Base-by-base conservation (phyloP, 805 yeast species). In the Candida sithepensis region DNA sequence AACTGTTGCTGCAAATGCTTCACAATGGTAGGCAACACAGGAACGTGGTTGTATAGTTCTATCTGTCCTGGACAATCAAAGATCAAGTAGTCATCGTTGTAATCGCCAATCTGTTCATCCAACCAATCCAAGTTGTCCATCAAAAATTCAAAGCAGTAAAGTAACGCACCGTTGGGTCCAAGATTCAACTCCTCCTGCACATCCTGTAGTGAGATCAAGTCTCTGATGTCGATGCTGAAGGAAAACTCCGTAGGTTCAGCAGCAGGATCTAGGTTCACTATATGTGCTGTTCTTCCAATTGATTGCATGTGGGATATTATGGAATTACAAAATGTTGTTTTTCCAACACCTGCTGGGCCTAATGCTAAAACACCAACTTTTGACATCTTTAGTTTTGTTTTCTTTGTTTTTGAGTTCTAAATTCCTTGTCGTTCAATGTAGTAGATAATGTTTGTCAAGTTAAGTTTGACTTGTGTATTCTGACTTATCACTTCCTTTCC, bases 291-390 rank as follows among this genome's bases (percentile, higher is more conserved):
- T 52, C 99, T 82, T 1, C 98, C 98, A 32, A 87, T 76, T 18
- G 89, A 77, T 65, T 90, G 96, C 83, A 94, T 86, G 65, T 92
- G 86, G 1, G 92, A 69, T 40, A 94, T 85, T 51, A 94, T 77
- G 3, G 96, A 74, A 59, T 88, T 87, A 70, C 98, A 92, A 62
- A 92, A 94, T 0, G 99, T 89, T 41, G 94, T 82, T 57, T 86
- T 92, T 10, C 99, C 99, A 9, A 87, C 98, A 34, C 99, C 99
- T 1, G 99, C 99, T 18, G 99, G 99, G 1, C 99, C 99, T 54
- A 94, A 68, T 1, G 91, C 96, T 52, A 94, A 71, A 12, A 89
- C 92, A 48, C 98, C 99, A 2, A 90, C 96, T 69, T 96, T 77
- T 3, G 97, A 89, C 99, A 94, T 92, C 41, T 24, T n/a, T 20